Base-by-base conservation (phyloP, 2,329 filamentous ascomycete genomes). In the Stachybotrys echinatus region DNA sequence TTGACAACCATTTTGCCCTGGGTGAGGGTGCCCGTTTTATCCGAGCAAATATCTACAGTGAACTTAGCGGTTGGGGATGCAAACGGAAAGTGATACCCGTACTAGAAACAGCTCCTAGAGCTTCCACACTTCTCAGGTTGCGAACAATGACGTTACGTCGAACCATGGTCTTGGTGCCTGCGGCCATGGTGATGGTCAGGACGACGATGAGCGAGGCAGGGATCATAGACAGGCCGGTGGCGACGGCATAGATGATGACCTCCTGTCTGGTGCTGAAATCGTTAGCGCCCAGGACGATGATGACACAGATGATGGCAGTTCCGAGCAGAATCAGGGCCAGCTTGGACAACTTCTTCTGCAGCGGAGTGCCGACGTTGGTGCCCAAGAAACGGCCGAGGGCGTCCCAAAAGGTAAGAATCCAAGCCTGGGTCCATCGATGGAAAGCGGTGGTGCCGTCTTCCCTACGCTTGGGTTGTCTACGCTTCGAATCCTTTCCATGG, bases 311-410 rank as follows among this genome's bases (percentile, higher is more conserved):
- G 34, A 74, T 59, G 42, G 72, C 85, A 31, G 84, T 77, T 45
- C 74, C 80, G 58, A 89, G 87, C 2, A 89, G 77, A 2, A 84
- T 65, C 22, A 87, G 76, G 6, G 85, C 86, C 50, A 89, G 79
- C 65, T 86, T 84, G 59, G 82, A 85, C 45, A 89, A 70, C 63
- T 85, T 87, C 56, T 78, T 79, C 64, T 88, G 84, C 27, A 89
- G 72, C 1, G 86, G 86, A 12, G 85, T 89, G 38, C 85, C 85
- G 27, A 81, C 68, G 38, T 66, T 69, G 52, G 74, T 62, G 45
- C 72, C 77, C 47, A 80, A 76, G 61, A 79, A 74, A 54, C 73
- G 66, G 19, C 71, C 71, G 45, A 67, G 55, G 18, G 66, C 66
- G 48, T 67, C 62, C 7, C 59, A 61, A 6, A 62, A 55, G 6